These are phyloP conservation scores for Fennellomyces sp. DNA, from an alignment of 371 early-diverging fungal genomes.

Conservation along the genomic window DNA sequence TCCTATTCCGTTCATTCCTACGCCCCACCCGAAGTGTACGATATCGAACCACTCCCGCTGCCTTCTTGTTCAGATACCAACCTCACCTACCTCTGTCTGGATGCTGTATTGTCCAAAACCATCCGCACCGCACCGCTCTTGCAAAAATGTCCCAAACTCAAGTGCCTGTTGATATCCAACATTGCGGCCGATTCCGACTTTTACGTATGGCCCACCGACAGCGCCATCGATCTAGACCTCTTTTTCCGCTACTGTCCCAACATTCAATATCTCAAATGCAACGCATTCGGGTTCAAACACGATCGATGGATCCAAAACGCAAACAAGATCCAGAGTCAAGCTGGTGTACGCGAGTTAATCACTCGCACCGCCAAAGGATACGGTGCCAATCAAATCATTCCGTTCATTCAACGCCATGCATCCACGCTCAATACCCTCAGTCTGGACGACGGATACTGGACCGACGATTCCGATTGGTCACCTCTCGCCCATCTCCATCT, in stretches of 20 bases:
- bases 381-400: not conserved
- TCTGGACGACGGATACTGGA: not conserved
- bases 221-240: not conserved
- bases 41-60: not conserved
- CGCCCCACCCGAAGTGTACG: not conserved
- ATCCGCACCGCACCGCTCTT: not conserved
- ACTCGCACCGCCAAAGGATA: not conserved
- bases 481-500: not conserved
- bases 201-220: not conserved
- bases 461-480: not conserved
- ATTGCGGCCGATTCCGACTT: not conserved
- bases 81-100: not conserved
- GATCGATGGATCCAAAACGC: not conserved
- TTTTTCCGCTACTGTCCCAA: not conserved
- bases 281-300: not conserved
- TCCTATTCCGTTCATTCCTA: not conserved
- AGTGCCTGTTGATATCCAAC: not conserved
- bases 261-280: not conserved
- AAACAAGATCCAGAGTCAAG: not conserved
- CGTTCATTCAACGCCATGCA: not conserved
- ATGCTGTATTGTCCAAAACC: not conserved
- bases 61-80: not conserved
- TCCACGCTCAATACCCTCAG: not conserved
- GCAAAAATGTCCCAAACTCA: not conserved
- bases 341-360: not conserved